A percentile compares a stretch with the other conserved stretches of the same genome.
Evolutionary conservation across 2,329 filamentous ascomycete species (phyloP).

Genomic region (Scytalidium lignicola): DNA sequence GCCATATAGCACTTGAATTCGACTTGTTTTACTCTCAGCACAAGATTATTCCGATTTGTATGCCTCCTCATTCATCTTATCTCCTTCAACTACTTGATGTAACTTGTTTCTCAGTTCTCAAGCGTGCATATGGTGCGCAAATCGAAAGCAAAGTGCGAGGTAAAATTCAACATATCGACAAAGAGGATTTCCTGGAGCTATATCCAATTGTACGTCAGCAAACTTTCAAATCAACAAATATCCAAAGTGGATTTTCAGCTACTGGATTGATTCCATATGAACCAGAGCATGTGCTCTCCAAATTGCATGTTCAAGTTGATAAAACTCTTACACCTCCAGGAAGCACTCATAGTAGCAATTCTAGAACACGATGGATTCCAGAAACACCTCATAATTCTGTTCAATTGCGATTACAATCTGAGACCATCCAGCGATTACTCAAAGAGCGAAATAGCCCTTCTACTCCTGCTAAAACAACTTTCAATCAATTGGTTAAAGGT

Average conservation of each 20-base stretch:
- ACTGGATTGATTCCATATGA: conserved; percentile 25
- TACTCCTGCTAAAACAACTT: conserved; percentile 1
- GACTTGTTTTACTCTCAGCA: conserved; percentile 23
- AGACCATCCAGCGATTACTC: conserved; percentile 1
- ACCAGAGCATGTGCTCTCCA: conserved; percentile 24
- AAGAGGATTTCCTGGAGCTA: conserved; percentile 17
- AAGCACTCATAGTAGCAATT: not conserved
- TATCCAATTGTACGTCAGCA: conserved; percentile 18
- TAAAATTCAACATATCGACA: conserved; percentile 22
- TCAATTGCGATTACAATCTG: conserved; percentile 9
- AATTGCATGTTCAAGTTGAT: conserved; percentile 2
- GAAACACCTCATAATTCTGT: conserved; percentile 9
- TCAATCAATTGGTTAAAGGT: conserved; percentile 12
- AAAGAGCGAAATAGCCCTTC: conserved; percentile 2
- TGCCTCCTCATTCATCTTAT: conserved; percentile 29
- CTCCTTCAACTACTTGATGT: conserved; percentile 32
- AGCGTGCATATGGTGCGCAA: conserved; percentile 20
- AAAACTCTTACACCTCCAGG: conserved; percentile 5
- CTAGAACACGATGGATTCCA: conserved; percentile 2
- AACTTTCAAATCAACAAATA: conserved; percentile 22
- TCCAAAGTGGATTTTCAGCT: conserved; percentile 21
- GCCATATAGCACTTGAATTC: conserved; percentile 28
- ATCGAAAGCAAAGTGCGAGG: conserved; percentile 17
- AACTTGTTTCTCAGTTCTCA: conserved; percentile 26
- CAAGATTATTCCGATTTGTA: conserved; percentile 29